These are phyloP conservation scores for Yamadazyma nakazawae DNA, from an alignment of 805 yeast genomes.

Conservation along the genomic window DNA sequence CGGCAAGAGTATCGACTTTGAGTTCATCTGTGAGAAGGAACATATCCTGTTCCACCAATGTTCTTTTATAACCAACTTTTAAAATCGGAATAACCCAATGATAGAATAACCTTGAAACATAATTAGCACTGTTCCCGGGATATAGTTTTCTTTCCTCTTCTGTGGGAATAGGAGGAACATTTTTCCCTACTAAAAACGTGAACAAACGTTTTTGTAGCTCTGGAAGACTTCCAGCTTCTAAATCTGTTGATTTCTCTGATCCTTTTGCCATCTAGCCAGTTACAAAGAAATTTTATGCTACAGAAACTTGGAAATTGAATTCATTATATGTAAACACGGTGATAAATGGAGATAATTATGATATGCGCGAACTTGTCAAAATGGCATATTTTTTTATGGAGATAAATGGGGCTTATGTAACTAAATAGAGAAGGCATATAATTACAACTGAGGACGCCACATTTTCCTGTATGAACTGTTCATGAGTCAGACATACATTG, in stretches of 20 bases:
- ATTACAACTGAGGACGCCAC: too few relatives aligned
- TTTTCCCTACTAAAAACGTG: constrained; percentile 42
- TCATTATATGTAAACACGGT: background rate
- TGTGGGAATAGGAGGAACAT: constrained; percentile 46
- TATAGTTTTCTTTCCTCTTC: constrained; percentile 45
- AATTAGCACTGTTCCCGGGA: constrained; percentile 35
- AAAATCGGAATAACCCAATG: constrained; percentile 64
- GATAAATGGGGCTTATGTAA: too few relatives aligned
- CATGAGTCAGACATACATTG: too few relatives aligned
- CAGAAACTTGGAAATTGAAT: background rate
- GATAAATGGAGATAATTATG: background rate
- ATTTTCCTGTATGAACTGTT: too few relatives aligned
- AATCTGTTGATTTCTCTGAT: background rate
- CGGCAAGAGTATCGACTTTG: constrained; percentile 25
- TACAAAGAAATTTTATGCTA: background rate
- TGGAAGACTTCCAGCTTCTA: background rate
- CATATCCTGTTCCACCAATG: constrained; percentile 57
- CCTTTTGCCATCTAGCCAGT: background rate
- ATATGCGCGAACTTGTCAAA: background rate
- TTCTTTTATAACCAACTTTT: constrained; percentile 62
- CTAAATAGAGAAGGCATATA: too few relatives aligned
- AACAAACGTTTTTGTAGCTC: constrained; percentile 39
- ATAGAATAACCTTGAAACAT: constrained; percentile 44
- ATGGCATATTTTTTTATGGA: background rate
- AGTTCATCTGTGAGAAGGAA: constrained; percentile 28